These are phyloP conservation scores for Ophiobolus disseminans DNA, from an alignment of 2,329 filamentous ascomycete species.

Conservation along the genomic window DNA sequence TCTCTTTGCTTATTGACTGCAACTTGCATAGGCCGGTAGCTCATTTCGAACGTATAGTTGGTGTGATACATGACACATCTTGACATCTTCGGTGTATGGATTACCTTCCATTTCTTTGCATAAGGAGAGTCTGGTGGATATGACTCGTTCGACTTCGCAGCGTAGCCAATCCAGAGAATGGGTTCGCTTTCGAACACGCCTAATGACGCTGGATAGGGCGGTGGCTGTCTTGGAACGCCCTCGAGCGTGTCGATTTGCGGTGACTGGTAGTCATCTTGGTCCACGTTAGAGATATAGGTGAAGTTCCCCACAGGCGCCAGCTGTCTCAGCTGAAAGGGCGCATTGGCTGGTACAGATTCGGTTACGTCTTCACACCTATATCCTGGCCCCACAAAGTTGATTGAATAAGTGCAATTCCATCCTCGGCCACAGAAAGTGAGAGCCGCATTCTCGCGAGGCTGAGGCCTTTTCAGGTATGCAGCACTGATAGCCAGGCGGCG, in stretches of 20 bases:
- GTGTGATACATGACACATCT: slow-evolving; percentile 46
- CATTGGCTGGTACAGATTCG: slow-evolving; percentile 13
- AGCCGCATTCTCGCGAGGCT: slow-evolving; percentile 31
- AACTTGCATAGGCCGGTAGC: slow-evolving; percentile 36
- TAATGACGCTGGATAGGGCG: slow-evolving; percentile 36
- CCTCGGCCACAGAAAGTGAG: slow-evolving; percentile 38
- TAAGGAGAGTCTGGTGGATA: slow-evolving; percentile 33
- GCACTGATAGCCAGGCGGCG: slow-evolving; percentile 40
- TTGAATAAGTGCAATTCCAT: slow-evolving; percentile 47
- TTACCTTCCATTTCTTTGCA: slow-evolving; percentile 35
- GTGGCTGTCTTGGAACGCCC: slow-evolving; percentile 27
- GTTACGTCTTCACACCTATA: slow-evolving; percentile 46
- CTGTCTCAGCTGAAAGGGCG: slow-evolving; percentile 39
- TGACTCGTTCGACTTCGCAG: slow-evolving; percentile 35
- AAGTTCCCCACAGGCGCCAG: slow-evolving; percentile 42
- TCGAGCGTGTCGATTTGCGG: slow-evolving; percentile 35
- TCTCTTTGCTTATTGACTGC: slow-evolving; percentile 32
- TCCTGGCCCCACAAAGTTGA: slow-evolving; percentile 45
- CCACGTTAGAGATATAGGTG: slow-evolving; percentile 41
- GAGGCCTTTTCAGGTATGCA: slow-evolving; percentile 42
- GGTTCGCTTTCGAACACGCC: slow-evolving; percentile 46
- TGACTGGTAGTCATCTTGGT: slow-evolving; percentile 38
- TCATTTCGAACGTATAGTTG: slow-evolving; percentile 45
- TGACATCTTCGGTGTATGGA: slow-evolving; percentile 45
- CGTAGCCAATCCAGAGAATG: slow-evolving; percentile 46